Evolutionary conservation across 1,284 basidiomycete species (phyloP), one percentile per base, ranked within the genome.

Genomic region (Xerocomus amazonicus): DNA sequence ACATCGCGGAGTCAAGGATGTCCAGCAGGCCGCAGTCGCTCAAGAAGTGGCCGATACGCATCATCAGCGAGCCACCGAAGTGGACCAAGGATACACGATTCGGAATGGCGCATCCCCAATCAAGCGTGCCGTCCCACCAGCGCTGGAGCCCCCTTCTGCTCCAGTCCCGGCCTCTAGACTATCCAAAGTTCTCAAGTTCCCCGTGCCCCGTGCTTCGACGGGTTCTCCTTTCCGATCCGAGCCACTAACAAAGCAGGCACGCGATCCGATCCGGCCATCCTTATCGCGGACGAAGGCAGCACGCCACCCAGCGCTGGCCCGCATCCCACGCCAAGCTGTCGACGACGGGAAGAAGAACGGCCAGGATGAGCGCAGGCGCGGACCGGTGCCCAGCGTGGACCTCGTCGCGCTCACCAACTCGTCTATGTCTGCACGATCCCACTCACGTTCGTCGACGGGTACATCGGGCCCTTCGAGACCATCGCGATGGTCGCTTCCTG

Each of bases 401-500:
- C 56, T 65, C 9, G 53, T 56, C 12, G 36, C 52, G 4, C 40
- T 53, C 17, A n/a, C n/a, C n/a, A n/a, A n/a, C n/a, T 56, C 61
- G 8, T 57, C 61, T 33, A 16, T 9, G 2, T 67, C 62, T n/a
- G 12, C 26, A 1, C 43, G 44, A 2, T 56, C 60, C 3, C 33
- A 40, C 27, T 56, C 63, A 4, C 31, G 7, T 23, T 55, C 52
- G 10, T 62, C 63, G 3, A 41, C 35, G 19, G 27, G 9, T 3
- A 5, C 33, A 1, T 50, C 55, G 1, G 31, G n/a, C 6, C 26
- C 45, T 6, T 19, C 13, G 7, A 38, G 33, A 4, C 47, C 35
- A 0, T n/a, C n/a, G n/a, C 66, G 60, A 6, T 49, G 50, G 50
- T 61, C 64, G 0, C 49, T 66, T 6, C 54, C 64, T 2, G 42